Base-by-base conservation (phyloP, 1,284 basidiomycete species). In the Austroboletus niveus region DNA sequence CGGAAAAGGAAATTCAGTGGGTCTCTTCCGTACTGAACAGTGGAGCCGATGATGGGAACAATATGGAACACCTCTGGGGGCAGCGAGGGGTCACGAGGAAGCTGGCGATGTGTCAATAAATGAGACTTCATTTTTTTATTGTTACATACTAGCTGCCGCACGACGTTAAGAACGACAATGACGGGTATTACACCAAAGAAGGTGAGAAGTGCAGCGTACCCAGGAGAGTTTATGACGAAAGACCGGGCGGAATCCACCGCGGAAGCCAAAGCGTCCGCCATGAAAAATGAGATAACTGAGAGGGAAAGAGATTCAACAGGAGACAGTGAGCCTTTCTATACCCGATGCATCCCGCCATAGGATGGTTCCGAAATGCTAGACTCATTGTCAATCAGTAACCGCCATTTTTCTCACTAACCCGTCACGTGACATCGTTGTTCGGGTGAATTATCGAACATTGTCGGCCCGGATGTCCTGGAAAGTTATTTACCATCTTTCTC, bases 41-140 rank as follows among this genome's bases (percentile, higher is more conserved):
- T 85, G 27, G 85, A 89, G 11, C 90, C 90, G 57, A 93, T 76
- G 68, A 85, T 77, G 17, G 90, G 90, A 53, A 92, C 74, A 63
- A 79, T 79, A 68, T 92, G 86, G 73, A 92, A 93, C 14, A 93
- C 90, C 43, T 87, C 72, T 0, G 90, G 90, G 5, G 90, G 90
- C 29, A 78, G 59, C 15, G 76, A 78, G 45, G 76, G 76, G 64
- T 85, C 75, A 48, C 72, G 72, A 27, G 85, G 85, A 22, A 78
- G 56, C 22, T 24, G 22, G 22, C 22, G 5, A 24, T 24, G 22
- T 24, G 22, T 24, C 22, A 24, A 5, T 24, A 24, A 24, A 24
- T 24, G 22, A 0, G 22, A 24, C 22, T 24, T 24, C 22, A 24
- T 24, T 24, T 24, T 24, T 24, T 24, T 24, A 24, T 24, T 24